Percentiles rank a stretch among this genome's conserved stretches.
Evolutionary conservation across 306 rosid genomes (phyloP).

Genomic region (Acmispon strigosus): DNA sequence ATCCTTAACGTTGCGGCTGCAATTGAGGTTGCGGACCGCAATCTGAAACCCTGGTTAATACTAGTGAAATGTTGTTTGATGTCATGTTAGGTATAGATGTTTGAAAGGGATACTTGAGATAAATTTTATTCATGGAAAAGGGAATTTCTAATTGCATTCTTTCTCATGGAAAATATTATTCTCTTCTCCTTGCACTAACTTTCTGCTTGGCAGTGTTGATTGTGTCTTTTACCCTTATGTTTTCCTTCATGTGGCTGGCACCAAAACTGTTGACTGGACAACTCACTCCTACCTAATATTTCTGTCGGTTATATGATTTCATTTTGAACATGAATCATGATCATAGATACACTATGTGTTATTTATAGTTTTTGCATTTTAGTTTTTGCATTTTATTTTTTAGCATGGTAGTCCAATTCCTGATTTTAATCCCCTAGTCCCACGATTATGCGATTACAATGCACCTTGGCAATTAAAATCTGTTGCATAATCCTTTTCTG

Average conservation of each 20-base stretch:
- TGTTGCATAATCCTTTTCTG: too few species aligned
- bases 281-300: not conserved
- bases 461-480: too few species aligned
- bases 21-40: too few species aligned
- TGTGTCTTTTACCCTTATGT: not conserved
- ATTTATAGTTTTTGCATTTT: constrained; percentile 1
- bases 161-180: not conserved
- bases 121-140: not conserved
- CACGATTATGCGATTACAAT: too few species aligned
- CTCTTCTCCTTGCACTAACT: not conserved
- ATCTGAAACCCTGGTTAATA: not conserved
- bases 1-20: too few species aligned
- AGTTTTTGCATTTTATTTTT: constrained; percentile 1
- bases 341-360: not conserved
- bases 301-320: not conserved
- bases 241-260: not conserved
- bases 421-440: too few species aligned
- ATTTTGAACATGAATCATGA: not conserved
- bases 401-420: not conserved
- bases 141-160: not conserved
- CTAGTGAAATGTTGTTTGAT: not conserved
- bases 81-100: not conserved
- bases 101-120: not conserved
- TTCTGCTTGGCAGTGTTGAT: not conserved
- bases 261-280: constrained; percentile 1